A percentile compares a stretch with the other conserved stretches of the same genome.
Conservation (phyloP, 305 asterid genomes). For the Fraxinus greggii region DNA sequence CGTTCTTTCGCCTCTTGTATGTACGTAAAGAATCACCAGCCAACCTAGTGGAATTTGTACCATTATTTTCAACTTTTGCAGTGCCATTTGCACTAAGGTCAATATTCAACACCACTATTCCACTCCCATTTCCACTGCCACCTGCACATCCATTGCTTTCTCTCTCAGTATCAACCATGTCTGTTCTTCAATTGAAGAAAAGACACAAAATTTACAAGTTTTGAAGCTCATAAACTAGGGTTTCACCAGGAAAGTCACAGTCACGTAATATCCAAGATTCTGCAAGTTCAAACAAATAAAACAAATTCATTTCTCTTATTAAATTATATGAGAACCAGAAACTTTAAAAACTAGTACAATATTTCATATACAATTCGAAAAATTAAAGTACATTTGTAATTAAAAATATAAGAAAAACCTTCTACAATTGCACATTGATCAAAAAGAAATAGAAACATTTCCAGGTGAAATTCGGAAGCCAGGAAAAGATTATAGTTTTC, state of each 20-base stretch:
- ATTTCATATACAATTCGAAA: neutral
- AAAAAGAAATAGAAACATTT: neutral
- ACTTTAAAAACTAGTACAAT: slow-evolving; percentile 7
- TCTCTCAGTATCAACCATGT: slow-evolving; percentile 43
- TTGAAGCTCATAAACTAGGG: neutral
- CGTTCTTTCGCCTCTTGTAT: slow-evolving; percentile 66
- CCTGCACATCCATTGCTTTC: slow-evolving; percentile 35
- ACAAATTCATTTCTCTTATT: slow-evolving; percentile 1
- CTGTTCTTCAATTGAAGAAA: slow-evolving; percentile 34
- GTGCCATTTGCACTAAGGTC: slow-evolving; percentile 38
- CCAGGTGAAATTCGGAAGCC: neutral
- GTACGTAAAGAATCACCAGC: slow-evolving; percentile 42
- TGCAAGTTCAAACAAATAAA: slow-evolving; percentile 19
- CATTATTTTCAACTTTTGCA: slow-evolving; percentile 30
- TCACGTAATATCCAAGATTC: slow-evolving; percentile 15
- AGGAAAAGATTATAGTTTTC: neutral
- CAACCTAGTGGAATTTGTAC: slow-evolving; percentile 25
- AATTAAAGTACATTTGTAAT: neutral
- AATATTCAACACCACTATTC: slow-evolving; percentile 21
- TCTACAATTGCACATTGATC: neutral
- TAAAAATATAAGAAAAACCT: neutral
- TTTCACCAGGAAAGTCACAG: slow-evolving; percentile 22
- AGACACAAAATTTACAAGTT: slow-evolving; percentile 4
- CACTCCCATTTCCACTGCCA: slow-evolving; percentile 27
- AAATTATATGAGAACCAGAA: slow-evolving; percentile 1